A percentile compares a stretch with the other conserved stretches of the same genome.
Conservation (phyloP, 2,329 filamentous ascomycete species). For the Claviceps cyperi region DNA sequence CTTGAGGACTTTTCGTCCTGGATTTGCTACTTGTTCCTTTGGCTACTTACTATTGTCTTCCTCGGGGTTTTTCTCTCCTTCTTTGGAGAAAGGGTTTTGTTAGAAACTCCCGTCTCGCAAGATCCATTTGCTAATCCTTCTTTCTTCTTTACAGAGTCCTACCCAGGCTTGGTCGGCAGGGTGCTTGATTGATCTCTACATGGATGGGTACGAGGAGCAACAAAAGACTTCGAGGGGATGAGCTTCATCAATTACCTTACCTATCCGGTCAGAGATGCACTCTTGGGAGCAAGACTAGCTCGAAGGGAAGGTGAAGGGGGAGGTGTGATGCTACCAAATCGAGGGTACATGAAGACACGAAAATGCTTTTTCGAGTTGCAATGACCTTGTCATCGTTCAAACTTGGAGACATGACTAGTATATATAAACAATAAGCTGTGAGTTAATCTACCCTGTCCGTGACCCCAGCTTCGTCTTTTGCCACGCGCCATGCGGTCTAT, state of each 20-base stretch:
- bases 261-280: background rate
- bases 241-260: background rate
- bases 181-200: slow-evolving; percentile 89
- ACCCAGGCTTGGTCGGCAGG: slow-evolving; percentile 95
- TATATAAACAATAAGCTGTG: too few species aligned
- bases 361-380: too few species aligned
- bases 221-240: background rate
- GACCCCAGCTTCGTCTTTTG: background rate
- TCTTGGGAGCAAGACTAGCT: too few species aligned
- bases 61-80: background rate
- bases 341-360: too few species aligned
- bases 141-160: slow-evolving; percentile 46
- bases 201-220: slow-evolving; percentile 59
- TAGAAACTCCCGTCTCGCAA: background rate
- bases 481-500: background rate
- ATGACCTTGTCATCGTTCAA: too few species aligned
- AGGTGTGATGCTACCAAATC: too few species aligned
- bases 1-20: background rate
- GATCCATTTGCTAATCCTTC: background rate
- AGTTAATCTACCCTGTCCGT: too few species aligned
- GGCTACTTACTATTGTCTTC: background rate
- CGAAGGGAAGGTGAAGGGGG: too few species aligned
- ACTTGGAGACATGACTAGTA: too few species aligned
- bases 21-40: background rate
- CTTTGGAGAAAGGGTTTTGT: too few species aligned